Evolutionary conservation across 1,284 basidiomycete genomes (phyloP), one percentile per base, ranked within the genome.

Genomic region (Somion occarium): DNA sequence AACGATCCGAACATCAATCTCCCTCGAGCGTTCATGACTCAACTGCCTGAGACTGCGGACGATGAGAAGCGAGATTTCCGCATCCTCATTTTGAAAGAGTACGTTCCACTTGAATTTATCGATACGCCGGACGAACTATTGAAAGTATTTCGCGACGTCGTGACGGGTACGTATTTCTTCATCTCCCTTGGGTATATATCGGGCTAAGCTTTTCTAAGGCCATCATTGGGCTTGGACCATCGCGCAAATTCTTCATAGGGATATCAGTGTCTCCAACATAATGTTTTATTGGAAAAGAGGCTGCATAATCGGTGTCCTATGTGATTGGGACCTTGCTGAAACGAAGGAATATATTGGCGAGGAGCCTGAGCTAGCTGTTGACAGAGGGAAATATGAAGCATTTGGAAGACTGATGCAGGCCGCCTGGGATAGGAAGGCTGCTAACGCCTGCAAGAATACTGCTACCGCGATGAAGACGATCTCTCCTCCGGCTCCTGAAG

Each of bases 81-180:
- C 20, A 15, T 50, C 3, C 26, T 50, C 7, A 37, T 50, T 15
- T 11, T 50, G 26, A 19, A 25, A 27, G 41, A 19, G 19, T 50
- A 50, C 34, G 12, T 27, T 13, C 49, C 49, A 2, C 49, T 50
- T 20, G 7, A 27, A 19, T 22, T 15, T n/a, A 34, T 50, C 19
- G 43, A 30, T 30, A 44, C 18, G n/a, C n/a, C 49, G 7, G 49
- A 50, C 7, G 49, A 50, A 4, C 25, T 50, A 5, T 27, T 46
- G 49, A 2, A 19, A 23, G 44, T 46, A 2, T 50, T 50, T 24
- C 25, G 41, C n/a, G 48, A 38, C 11, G 5, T 25, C 27, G 11
- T 49, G 11, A 12, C 15, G n/a, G 48, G 48, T 49, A 27, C 9
- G 48, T 49, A 15, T 38, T 19, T 44, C 45, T 30, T 5, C 12